Evolutionary conservation across 495 filamentous ascomycete genomes (phyloP), one percentile per base, ranked within the genome.

Genomic region (Parachaetomium inaequale): DNA sequence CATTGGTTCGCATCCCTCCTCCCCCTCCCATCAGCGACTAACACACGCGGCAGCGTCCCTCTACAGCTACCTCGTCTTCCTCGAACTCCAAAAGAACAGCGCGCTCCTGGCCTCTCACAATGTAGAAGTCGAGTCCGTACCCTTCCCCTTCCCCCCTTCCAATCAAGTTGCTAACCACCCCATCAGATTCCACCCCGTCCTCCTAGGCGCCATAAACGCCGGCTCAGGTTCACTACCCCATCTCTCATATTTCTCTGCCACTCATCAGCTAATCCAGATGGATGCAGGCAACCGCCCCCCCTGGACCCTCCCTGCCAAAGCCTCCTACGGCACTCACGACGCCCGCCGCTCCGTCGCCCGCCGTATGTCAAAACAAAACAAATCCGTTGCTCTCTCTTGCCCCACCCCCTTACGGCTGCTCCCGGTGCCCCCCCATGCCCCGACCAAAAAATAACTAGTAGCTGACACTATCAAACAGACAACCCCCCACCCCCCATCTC

Each of bases 181-280:
- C 50, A 34, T 6, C 15, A 90, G 87, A 62, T 81, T 86, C 55
- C 78, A 86, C 65, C 89, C 89, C 15, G 74, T 91, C 50, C 86
- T 93, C 66, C 76, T 93, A n/a, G 88, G 87, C 51, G 89, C 83
- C 23, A 82, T 93, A 65, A 91, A 88, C 65, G 80, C 75, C 29
- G 83, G 77, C 25, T 84, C 82, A 12, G 36, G 36, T 40, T 15
- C 36, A 15, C 36, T 15, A 2, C 36, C 36, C 17, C 8, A 12
- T 15, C 2, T 17, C 36, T 40, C 36, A 40, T n/a, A n/a, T n/a
- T n/a, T n/a, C n/a, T n/a, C n/a, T n/a, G n/a, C n/a, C n/a, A n/a
- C n/a, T n/a, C n/a, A 40, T 10, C 1, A 17, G 2, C 12, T 40
- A 40, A 17, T 15, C 14, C 10, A 12, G 1, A 4, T 2, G 2